Evolutionary conservation across 2,329 filamentous ascomycete species (phyloP), one percentile per base, ranked within the genome.

Genomic region (Grosmannia huntii): DNA sequence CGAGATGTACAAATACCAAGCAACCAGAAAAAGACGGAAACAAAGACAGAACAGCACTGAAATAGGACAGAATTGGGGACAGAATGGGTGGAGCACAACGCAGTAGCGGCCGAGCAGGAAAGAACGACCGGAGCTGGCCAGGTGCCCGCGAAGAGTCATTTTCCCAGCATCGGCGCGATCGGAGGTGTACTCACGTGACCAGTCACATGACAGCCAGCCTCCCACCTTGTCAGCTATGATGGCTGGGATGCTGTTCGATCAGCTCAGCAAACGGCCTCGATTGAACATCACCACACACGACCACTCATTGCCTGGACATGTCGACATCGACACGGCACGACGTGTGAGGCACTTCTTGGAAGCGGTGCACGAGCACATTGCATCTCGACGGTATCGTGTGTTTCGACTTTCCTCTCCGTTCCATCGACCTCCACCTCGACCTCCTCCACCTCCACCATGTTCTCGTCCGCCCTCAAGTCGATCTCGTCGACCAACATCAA

Each of bases 391-490:
- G 5, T 5, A 12, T 38, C 16, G 10, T 38, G 10, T 38, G 3
- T 7, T 38, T 38, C 14, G 10, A 38, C 14, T 38, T 38, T 4
- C 14, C 3, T 38, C 10, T 38, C n/a, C n/a, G n/a, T n/a, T n/a
- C n/a, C n/a, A n/a, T n/a, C n/a, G n/a, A n/a, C n/a, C n/a, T n/a
- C n/a, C 28, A 28, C 7, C 28, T 28, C 28, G 28, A 41, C 36
- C 12, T 38, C 36, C 12, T 4, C 36, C 36, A 38, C 36, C 36
- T 14, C 36, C 12, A 38, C 36, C 36, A 96, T 97, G 91, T 96
- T 96, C 73, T 89, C 90, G 68, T 91, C 86, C 62, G 89, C 90
- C 64, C 81, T 97, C 70, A 97, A 97, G 74, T 95, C 92, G 63
- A 92, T 97, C 71, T 86, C 85, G 63, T 91, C 82, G 65, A 79